A percentile compares a stretch with the other conserved stretches of the same genome.
These are phyloP conservation scores for Dichotomopilus funicola DNA, from an alignment of 2,329 filamentous ascomycete species.

Conservation along the genomic window DNA sequence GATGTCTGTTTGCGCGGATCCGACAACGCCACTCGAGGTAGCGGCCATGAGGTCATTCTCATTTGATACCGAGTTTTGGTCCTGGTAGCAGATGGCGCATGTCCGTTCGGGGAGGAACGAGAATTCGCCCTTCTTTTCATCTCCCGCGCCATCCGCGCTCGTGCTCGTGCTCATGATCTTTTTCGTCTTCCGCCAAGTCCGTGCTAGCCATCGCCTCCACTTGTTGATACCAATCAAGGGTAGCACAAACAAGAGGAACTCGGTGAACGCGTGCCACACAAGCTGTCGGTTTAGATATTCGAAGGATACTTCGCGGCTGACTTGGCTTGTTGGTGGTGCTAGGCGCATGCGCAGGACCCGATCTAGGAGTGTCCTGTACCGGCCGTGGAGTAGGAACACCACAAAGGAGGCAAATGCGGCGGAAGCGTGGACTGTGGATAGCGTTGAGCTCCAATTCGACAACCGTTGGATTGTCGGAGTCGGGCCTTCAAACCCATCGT, in stretches of 20 bases:
- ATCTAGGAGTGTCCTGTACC: constrained; percentile 86
- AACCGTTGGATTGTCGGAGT: constrained; percentile 48
- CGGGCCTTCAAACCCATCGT: constrained; percentile 65
- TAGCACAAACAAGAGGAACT: constrained; percentile 95
- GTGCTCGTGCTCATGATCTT: constrained; percentile 53
- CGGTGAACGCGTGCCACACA: constrained; percentile 99
- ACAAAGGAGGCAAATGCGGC: constrained; percentile 81
- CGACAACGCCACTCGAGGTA: constrained; percentile 69
- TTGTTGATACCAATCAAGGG: constrained; percentile 90
- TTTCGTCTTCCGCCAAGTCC: constrained; percentile 78
- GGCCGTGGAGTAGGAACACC: constrained; percentile 82
- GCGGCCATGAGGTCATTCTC: constrained; percentile 69
- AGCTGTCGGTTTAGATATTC: constrained; percentile 96
- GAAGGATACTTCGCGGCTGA: constrained; percentile 88
- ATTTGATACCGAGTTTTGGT: constrained; percentile 71
- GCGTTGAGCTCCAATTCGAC: constrained; percentile 60
- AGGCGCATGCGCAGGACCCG: constrained; percentile 77
- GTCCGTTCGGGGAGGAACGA: constrained; percentile 86
- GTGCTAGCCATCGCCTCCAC: constrained; percentile 84
- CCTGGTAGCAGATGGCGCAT: constrained; percentile 94
- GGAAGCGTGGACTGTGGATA: constrained; percentile 70
- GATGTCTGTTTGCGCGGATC: constrained; percentile 84
- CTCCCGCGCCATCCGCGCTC: constrained; percentile 29
- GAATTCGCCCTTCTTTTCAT: constrained; percentile 63
- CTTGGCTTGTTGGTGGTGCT: constrained; percentile 75